Evolutionary conservation across 805 yeast genomes (phyloP).

Genomic region (Dipodascopsis uninucleata): DNA sequence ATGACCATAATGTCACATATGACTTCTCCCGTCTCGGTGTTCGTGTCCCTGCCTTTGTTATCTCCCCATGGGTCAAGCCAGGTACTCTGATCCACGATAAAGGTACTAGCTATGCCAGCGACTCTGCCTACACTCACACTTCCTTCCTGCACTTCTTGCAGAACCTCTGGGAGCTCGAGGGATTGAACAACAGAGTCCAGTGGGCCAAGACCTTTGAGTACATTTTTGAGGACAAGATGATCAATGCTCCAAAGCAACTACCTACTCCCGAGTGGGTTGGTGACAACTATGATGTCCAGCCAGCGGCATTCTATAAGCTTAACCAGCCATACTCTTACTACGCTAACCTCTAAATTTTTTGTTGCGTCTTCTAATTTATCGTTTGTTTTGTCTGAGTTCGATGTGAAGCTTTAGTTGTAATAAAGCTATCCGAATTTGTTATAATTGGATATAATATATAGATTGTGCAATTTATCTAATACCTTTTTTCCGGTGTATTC

Average conservation of each 20-base stretch:
- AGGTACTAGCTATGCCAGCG: background rate
- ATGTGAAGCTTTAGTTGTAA: too few species aligned
- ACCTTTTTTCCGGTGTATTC: too few species aligned
- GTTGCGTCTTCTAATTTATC: too few species aligned
- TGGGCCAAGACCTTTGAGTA: conserved; percentile 9
- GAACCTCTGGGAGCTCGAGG: conserved; percentile 3
- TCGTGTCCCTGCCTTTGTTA: conserved; percentile 3
- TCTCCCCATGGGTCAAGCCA: conserved; percentile 2
- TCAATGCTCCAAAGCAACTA: background rate
- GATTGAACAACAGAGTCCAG: background rate
- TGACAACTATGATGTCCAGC: background rate
- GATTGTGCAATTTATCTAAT: too few species aligned
- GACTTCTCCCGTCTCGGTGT: conserved; percentile 5
- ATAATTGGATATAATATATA: too few species aligned
- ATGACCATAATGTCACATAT: conserved; percentile 2
- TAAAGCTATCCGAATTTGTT: too few species aligned
- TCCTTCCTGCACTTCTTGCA: conserved; percentile 2
- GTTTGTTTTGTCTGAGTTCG: too few species aligned
- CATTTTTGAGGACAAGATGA: conserved; percentile 1
- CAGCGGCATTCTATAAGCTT: background rate
- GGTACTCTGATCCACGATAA: conserved; percentile 3
- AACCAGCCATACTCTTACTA: background rate
- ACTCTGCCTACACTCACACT: conserved; percentile 4
- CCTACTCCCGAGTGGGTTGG: background rate
- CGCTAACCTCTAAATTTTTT: background rate